Evolutionary conservation across 352 stramenopile genomes (phyloP).

Genomic region (Pythium phragmiticola): DNA sequence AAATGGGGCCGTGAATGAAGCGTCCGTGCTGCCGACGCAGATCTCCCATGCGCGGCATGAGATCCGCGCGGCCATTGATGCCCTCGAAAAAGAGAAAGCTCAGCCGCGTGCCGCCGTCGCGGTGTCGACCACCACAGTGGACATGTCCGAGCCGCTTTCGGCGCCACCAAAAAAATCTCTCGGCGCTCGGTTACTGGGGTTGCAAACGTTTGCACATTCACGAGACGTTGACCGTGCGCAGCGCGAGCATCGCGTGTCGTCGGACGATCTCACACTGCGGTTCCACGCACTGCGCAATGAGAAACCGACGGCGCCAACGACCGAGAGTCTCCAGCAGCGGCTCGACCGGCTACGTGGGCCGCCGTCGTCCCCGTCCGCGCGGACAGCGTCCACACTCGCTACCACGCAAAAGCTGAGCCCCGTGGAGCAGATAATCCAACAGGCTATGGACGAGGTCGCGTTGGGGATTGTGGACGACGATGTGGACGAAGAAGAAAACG

Average conservation of each 20-base stretch:
- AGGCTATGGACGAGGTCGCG: constrained; percentile 58
- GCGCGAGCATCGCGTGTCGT: constrained; percentile 15
- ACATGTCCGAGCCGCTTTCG: neutral
- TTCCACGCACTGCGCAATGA: constrained; percentile 57
- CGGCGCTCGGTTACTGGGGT: constrained; percentile 35
- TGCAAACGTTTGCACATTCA: constrained; percentile 40
- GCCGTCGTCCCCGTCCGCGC: constrained; percentile 10
- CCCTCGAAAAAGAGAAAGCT: constrained; percentile 15
- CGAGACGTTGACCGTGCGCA: constrained; percentile 25
- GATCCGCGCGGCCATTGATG: constrained; percentile 4
- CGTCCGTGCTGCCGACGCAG: neutral
- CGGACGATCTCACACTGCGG: constrained; percentile 34
- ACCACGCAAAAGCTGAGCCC: constrained; percentile 2
- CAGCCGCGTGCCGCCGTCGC: constrained; percentile 1
- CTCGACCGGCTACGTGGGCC: constrained; percentile 36
- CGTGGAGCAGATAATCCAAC: constrained; percentile 50
- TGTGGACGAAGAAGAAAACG: constrained; percentile 16
- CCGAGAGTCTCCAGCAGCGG: constrained; percentile 36
- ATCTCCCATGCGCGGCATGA: constrained; percentile 3
- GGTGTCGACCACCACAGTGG: neutral
- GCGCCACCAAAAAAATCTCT: constrained; percentile 26
- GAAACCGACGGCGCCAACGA: constrained; percentile 18
- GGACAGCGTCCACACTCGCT: constrained; percentile 16
- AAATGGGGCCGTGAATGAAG: neutral
- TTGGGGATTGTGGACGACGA: constrained; percentile 50